Base-by-base conservation (phyloP, 2,329 filamentous ascomycete genomes). In the Bipolaris zeicola region DNA sequence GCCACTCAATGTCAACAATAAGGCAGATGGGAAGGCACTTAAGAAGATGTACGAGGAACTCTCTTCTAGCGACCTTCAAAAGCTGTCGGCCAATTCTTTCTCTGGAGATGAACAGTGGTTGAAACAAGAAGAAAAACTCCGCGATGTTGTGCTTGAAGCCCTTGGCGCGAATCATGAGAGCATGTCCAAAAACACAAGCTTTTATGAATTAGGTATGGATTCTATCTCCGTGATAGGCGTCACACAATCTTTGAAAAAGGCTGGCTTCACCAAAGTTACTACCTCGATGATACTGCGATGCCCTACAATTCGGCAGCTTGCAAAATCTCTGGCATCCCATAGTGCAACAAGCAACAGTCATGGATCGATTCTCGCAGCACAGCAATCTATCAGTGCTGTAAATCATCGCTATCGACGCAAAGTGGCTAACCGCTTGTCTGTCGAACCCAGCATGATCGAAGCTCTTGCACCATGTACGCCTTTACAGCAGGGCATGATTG, bases 1-100 rank as follows among this genome's bases (percentile, higher is more conserved):
- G 51, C 93, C 93, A 0, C 80, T 97, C 0, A 96, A 91, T 1
- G 80, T 90, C 6, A 97, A 96, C 73, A 96, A 96, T 76, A 97
- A 97, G 71, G 89, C 89, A 0, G 92, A 97, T 66, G 81, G 83
- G 6, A 94, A 89, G 67, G 80, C 82, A 34, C 77, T 97, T 2
- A 88, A 84, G 55, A 75, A 77, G 0, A 76, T 96, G 1, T 96
- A 94, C 67, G 76, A 83, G 8, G 77, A 79, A 0, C 71, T 94
- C 3, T 81, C 83, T 0, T 76, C 83, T 0, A 84, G 86, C 33
- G 79, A 87, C 7, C 77, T 96, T 18, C 86, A 91, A 60, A 76
- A 76, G 1, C 75, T 90, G 4, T 76, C 74, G 14, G 57, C 55
- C 2, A 62, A 51, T 7, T 48, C 52, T 22, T 47, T 26, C 14